Evolutionary conservation across 1,139 yeast species (phyloP).

Genomic region (Scheffersomyces cryptocercus): DNA sequence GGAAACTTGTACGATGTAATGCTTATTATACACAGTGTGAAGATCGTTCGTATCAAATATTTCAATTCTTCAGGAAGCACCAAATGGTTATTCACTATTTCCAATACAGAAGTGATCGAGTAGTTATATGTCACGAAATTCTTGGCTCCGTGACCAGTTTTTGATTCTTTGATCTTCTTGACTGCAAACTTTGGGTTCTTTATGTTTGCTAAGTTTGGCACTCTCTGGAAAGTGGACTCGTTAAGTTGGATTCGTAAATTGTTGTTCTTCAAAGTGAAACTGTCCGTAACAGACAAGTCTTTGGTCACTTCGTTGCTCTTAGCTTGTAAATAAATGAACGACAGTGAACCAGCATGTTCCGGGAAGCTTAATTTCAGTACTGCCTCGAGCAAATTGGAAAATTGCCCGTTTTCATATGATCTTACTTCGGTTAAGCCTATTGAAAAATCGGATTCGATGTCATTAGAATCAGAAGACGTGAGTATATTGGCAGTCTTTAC

Average conservation of each 20-base stretch:
- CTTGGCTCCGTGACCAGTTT: conserved; percentile 24
- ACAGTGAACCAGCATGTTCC: no score
- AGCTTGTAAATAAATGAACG: background rate
- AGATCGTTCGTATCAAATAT: background rate
- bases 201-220: conserved; percentile 13
- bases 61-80: background rate
- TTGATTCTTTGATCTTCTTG: conserved; percentile 15
- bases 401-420: no score
- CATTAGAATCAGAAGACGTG: background rate
- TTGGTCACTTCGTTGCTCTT: background rate
- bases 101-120: conserved; percentile 9
- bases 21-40: background rate
- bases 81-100: background rate
- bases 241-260: conserved; percentile 9
- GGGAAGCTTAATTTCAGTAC: no score
- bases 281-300: background rate
- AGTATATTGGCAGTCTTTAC: background rate
- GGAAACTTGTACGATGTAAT: background rate
- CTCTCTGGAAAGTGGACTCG: conserved; percentile 11
- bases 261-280: conserved; percentile 5
- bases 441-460: no score
- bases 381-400: no score
- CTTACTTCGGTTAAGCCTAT: no score
- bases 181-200: conserved; percentile 6
- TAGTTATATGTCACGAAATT: conserved; percentile 14